These are phyloP conservation scores for Suillus subluteus DNA, from an alignment of 768 basidiomycete species.

Conservation along the genomic window DNA sequence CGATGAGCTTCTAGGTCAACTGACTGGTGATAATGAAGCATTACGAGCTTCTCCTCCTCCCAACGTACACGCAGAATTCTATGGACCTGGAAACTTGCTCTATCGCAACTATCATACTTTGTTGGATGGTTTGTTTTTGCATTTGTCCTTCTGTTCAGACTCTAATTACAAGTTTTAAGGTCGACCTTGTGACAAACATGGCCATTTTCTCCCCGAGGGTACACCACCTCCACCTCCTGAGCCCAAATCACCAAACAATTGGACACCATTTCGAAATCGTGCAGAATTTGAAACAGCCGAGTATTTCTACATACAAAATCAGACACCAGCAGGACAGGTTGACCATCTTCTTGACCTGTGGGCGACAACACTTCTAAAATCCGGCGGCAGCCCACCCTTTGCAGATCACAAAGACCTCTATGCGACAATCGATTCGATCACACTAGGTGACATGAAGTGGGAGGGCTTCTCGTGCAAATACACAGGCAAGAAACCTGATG, in stretches of 20 bases:
- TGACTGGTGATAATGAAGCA: neutral
- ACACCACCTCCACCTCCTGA: slow-evolving; percentile 3
- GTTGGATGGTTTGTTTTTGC: slow-evolving; percentile 8
- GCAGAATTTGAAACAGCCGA: slow-evolving; percentile 34
- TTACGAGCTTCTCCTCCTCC: neutral
- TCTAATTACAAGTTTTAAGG: slow-evolving; percentile 1
- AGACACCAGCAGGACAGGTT: slow-evolving; percentile 26
- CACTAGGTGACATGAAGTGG: slow-evolving; percentile 34
- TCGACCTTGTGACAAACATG: slow-evolving; percentile 16
- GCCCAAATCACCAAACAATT: slow-evolving; percentile 20
- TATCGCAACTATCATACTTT: slow-evolving; percentile 11
- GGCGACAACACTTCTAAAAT: slow-evolving; percentile 24
- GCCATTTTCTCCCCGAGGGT: slow-evolving; percentile 6
- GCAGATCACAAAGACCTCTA: slow-evolving; percentile 24
- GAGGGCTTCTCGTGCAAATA: slow-evolving; percentile 25
- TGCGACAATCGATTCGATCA: slow-evolving; percentile 28
- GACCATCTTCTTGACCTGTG: slow-evolving; percentile 29
- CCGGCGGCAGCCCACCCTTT: slow-evolving; percentile 27
- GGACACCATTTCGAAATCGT: slow-evolving; percentile 31
- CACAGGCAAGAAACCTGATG: slow-evolving; percentile 18
- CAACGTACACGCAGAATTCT: slow-evolving; percentile 4
- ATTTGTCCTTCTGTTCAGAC: slow-evolving; percentile 7
- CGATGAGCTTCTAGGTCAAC: neutral
- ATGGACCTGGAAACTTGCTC: slow-evolving; percentile 9
- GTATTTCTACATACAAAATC: slow-evolving; percentile 26